These are phyloP conservation scores for Stygiomarasmius scandens DNA, from an alignment of 1,284 basidiomycete genomes.

Conservation along the genomic window DNA sequence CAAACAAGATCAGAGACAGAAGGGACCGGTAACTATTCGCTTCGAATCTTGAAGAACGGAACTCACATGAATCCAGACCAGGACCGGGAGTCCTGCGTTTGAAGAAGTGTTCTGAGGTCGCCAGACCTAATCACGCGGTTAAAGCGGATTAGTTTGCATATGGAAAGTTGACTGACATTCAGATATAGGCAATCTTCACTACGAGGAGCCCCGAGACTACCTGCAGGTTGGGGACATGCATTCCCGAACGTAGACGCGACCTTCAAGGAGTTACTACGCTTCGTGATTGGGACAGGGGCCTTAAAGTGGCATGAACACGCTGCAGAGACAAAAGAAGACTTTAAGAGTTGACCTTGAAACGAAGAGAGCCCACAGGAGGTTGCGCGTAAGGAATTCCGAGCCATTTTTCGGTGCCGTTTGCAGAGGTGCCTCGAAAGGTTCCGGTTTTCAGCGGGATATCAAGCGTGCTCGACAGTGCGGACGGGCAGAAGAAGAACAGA, in stretches of 20 bases:
- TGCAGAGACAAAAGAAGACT: not conserved
- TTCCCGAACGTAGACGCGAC: constrained; percentile 56
- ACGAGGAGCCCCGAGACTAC: constrained; percentile 45
- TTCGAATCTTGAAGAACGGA: too few species aligned
- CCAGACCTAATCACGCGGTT: constrained; percentile 36
- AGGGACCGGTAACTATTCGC: too few species aligned
- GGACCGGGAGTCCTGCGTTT: constrained; percentile 43
- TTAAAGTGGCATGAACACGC: not conserved
- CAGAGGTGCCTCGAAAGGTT: constrained; percentile 46
- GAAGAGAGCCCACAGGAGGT: constrained; percentile 54
- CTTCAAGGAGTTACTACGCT: constrained; percentile 32
- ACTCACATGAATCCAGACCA: constrained; percentile 57
- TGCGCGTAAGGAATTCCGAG: constrained; percentile 71
- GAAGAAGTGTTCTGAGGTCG: constrained; percentile 39
- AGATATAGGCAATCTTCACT: constrained; percentile 59
- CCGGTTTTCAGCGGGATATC: constrained; percentile 45
- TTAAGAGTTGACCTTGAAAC: constrained; percentile 43
- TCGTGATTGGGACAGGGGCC: constrained; percentile 55
- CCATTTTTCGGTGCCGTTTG: constrained; percentile 53
- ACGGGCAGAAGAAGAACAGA: not conserved
- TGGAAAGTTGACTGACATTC: constrained; percentile 40
- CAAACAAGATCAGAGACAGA: too few species aligned
- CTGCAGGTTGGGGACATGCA: constrained; percentile 56
- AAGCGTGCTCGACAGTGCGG: constrained; percentile 25
- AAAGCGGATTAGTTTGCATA: not conserved